phyloP scores from a whole-genome alignment of 2,329 filamentous ascomycete genomes.

The Venturia asperata region DNA sequence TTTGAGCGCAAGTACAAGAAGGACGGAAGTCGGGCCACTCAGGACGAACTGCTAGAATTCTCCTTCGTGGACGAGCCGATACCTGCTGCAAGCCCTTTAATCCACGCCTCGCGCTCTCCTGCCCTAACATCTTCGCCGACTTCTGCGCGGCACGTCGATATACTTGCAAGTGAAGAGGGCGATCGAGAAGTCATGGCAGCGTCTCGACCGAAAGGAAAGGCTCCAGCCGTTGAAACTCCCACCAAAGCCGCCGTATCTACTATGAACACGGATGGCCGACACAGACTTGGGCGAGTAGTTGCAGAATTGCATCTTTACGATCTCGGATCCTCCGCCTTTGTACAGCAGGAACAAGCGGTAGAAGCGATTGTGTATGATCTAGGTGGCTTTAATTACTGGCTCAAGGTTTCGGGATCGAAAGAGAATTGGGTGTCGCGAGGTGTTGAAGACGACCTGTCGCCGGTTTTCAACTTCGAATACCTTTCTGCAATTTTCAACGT shows the following conservation, averaged over 20 bases:
- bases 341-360: conserved; percentile 68
- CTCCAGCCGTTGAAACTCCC: conserved; percentile 38
- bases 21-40: conserved; percentile 70
- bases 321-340: conserved; percentile 77
- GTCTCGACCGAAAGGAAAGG: conserved; percentile 23
- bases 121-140: conserved; percentile 29
- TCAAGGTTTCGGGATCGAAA: conserved; percentile 70
- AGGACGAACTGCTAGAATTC: conserved; percentile 74
- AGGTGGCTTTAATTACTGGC: conserved; percentile 91
- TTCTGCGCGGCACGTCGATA: conserved; percentile 25
- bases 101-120: conserved; percentile 37
- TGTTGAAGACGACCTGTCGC: conserved; percentile 86
- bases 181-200: conserved; percentile 30
- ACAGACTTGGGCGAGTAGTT: conserved; percentile 65
- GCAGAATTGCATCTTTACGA: conserved; percentile 93
- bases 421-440: conserved; percentile 82
- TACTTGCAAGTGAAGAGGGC: conserved; percentile 30
- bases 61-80: conserved; percentile 62
- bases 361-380: conserved; percentile 76
- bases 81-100: conserved; percentile 53
- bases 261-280: conserved; percentile 60
- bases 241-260: conserved; percentile 46
- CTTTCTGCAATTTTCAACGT: conserved; percentile 99
- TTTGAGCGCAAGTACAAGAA: conserved; percentile 94
- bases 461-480: conserved; percentile 98